Evolutionary conservation across 1,284 basidiomycete species (phyloP), one percentile per base, ranked within the genome.

Genomic region (Puccinia polysora): DNA sequence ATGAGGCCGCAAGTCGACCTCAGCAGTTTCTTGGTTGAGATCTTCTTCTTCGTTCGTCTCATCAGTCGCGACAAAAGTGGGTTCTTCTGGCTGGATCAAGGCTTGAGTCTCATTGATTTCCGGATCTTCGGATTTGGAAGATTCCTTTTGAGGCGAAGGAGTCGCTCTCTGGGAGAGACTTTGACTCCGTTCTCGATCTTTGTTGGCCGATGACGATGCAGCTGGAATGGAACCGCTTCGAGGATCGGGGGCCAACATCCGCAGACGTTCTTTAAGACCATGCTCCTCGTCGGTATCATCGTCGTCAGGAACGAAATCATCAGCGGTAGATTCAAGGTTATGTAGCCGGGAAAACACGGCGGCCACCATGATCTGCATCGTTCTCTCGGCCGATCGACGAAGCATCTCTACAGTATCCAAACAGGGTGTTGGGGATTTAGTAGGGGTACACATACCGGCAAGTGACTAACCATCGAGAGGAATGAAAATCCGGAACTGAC

Each of bases 301-400:
- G 49, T 73, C 40, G 43, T 71, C 32, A 32, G 62, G 43, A 34
- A 64, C 45, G n/a, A 71, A 68, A 20, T 73, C 74, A 62, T 74
- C 74, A 4, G 73, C 28, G 12, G 64, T 65, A 0, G 65, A 53
- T 2, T 74, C 71, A 28, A 77, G 52, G 6, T 79, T 76, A 75
- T 87, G 84, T 18, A 98, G 83, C 40, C 89, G 86, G 0, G 84
- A 82, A 78, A 97, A 97, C 36, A 90, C 87, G 1, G 85, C 86
- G 75, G 90, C 85, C 40, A 94, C 89, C 75, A 98, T 86, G 0
- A 86, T 83, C 76, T 95, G 89, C 86, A 98, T 95, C 0, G 89
- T 90, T n/a, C 86, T 86, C 80, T 97, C 94, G 0, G 96, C 94
- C n/a, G 90, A 91, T 45, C 89, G 86, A 56, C 96, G 86, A 20